phyloP scores from a whole-genome alignment of 805 yeast genomes.

The Cyberlindnera maritima region DNA sequence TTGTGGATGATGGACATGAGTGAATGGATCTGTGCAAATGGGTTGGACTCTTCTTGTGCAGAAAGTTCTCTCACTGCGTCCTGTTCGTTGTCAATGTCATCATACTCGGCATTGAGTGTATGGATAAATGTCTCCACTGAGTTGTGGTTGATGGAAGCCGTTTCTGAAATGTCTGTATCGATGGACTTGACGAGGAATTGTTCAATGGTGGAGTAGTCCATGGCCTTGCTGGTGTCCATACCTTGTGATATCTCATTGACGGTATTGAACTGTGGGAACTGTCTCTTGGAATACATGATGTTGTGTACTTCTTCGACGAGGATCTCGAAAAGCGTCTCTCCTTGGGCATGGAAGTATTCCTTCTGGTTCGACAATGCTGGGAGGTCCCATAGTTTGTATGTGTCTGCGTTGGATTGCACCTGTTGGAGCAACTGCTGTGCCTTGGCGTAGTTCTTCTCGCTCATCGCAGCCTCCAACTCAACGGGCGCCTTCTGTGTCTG shows the following conservation, averaged over 20 bases:
- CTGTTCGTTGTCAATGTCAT: conserved; percentile 26
- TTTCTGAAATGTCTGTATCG: conserved; percentile 52
- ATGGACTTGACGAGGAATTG: conserved; percentile 54
- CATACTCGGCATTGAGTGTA: conserved; percentile 20
- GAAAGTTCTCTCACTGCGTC: conserved; percentile 26
- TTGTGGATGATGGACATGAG: conserved; percentile 56
- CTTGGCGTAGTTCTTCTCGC: conserved; percentile 64
- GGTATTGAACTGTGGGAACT: conserved; percentile 21
- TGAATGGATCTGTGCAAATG: conserved; percentile 51
- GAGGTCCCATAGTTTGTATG: conserved; percentile 55
- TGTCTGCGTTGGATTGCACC: conserved; percentile 45
- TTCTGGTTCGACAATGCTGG: conserved; percentile 51
- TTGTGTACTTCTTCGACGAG: conserved; percentile 74
- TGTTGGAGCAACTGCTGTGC: conserved; percentile 55
- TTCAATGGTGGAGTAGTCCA: conserved; percentile 44
- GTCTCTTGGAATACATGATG: conserved; percentile 58
- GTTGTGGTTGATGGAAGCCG: conserved; percentile 38
- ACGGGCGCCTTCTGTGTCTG: conserved; percentile 57
- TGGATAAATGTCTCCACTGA: conserved; percentile 36
- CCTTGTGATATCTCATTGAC: conserved; percentile 18
- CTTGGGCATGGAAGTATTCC: conserved; percentile 52
- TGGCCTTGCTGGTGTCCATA: neutral
- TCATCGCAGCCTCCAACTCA: conserved; percentile 61
- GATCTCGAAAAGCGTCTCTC: conserved; percentile 61
- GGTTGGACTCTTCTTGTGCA: conserved; percentile 40